A percentile compares a stretch with the other conserved stretches of the same genome.
phyloP scores from a whole-genome alignment of 2,329 filamentous ascomycete species.

The Fusarium multiceps region DNA sequence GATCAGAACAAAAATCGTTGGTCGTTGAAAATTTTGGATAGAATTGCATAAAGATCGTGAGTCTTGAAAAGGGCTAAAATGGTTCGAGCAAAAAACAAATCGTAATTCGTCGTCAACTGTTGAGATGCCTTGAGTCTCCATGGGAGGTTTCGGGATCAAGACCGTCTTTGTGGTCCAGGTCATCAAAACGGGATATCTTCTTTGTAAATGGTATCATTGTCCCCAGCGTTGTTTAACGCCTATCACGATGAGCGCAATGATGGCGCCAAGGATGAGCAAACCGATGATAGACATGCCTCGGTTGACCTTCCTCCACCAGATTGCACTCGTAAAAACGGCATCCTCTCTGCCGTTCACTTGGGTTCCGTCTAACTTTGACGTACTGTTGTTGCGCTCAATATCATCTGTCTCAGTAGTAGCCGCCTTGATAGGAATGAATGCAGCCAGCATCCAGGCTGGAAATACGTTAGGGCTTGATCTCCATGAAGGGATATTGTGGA shows the following conservation, averaged over 20 bases:
- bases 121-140: constrained; percentile 40
- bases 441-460: constrained; percentile 81
- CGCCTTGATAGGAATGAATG: constrained; percentile 76
- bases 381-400: constrained; percentile 59
- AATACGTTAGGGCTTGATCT: constrained; percentile 29
- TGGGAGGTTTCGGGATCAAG: constrained; percentile 15
- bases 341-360: constrained; percentile 55
- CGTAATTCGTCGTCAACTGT: constrained; percentile 46
- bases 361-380: constrained; percentile 54
- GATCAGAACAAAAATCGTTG: constrained; percentile 40
- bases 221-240: constrained; percentile 64
- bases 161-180: constrained; percentile 8
- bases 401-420: constrained; percentile 65
- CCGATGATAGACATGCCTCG: constrained; percentile 68
- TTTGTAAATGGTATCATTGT: constrained; percentile 30
- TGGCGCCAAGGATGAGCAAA: constrained; percentile 63
- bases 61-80: constrained; percentile 28
- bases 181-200: constrained; percentile 35
- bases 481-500: neutral
- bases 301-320: constrained; percentile 71
- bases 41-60: constrained; percentile 41
- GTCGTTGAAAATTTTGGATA: constrained; percentile 37
- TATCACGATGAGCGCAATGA: constrained; percentile 63
- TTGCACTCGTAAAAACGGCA: constrained; percentile 61
- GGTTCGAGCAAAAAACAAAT: constrained; percentile 39